These are phyloP conservation scores for Aspergillus pseudoterreus DNA, from an alignment of 2,329 filamentous ascomycete species.

Conservation along the genomic window DNA sequence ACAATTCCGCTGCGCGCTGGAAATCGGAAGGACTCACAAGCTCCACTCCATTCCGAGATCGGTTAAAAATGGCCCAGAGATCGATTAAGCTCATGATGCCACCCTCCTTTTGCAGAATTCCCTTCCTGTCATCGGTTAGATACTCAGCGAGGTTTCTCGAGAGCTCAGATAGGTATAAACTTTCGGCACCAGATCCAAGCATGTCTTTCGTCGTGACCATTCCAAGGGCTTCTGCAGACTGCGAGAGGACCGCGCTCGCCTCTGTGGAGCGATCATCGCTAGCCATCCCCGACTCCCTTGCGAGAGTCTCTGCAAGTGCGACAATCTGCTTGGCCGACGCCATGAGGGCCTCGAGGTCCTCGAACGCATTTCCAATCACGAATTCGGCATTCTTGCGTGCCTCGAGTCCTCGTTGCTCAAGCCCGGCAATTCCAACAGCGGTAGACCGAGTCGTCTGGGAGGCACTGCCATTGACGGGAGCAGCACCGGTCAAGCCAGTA, in stretches of 20 bases:
- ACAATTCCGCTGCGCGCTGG: conserved; percentile 80
- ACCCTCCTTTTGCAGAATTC: conserved; percentile 72
- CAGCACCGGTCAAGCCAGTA: conserved; percentile 25
- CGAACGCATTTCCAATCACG: conserved; percentile 89
- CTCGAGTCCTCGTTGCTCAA: conserved; percentile 81
- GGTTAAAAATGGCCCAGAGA: conserved; percentile 92
- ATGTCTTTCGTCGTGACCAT: conserved; percentile 95
- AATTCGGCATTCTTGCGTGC: conserved; percentile 89
- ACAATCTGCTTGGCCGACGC: conserved; percentile 95
- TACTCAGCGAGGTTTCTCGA: conserved; percentile 84
- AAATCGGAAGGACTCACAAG: conserved; percentile 90
- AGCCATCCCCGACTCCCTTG: conserved; percentile 60
- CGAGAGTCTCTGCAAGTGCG: conserved; percentile 83
- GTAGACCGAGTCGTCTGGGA: conserved; percentile 43
- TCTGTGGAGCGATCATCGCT: conserved; percentile 62
- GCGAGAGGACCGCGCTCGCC: conserved; percentile 69
- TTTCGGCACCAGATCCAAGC: conserved; percentile 74
- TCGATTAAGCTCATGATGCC: conserved; percentile 89
- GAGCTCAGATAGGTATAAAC: conserved; percentile 83
- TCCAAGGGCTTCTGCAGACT: conserved; percentile 79
- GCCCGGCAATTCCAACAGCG: conserved; percentile 82
- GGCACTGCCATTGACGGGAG: conserved; percentile 17
- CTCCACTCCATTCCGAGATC: conserved; percentile 87
- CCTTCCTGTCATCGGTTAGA: conserved; percentile 76
- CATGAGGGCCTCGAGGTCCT: conserved; percentile 95